Evolutionary conservation across 2,329 filamentous ascomycete genomes (phyloP), one percentile per base, ranked within the genome.

Genomic region (Epichloe scottii): DNA sequence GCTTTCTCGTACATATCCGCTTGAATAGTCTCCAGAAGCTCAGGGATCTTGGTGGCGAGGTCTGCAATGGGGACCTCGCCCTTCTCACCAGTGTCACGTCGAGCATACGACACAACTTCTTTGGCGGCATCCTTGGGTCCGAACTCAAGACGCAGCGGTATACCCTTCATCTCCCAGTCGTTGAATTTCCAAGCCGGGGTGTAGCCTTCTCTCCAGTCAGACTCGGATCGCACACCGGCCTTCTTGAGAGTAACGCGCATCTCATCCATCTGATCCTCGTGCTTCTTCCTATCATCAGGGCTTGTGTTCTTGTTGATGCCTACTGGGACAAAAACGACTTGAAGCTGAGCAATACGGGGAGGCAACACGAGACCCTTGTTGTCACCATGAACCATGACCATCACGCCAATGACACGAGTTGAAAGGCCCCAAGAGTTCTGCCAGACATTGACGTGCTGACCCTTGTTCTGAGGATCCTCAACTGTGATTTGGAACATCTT

Each of bases 401-500:
- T 97, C 67, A 97, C 89, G 72, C 93, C 94, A 58, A 98, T 95
- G 52, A 91, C 89, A 66, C 93, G 89, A 50, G 93, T 98, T 1
- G 91, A 97, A 54, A 98, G 80, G 70, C 93, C 93, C 93, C 93
- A 98, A 14, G 89, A 96, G 75, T 98, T 98, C 69, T 98, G 93
- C 90, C 91, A 97, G 52, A 97, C 90, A 64, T 91, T 74, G 51
- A 96, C 73, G 62, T 89, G 84, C 59, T 84, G 78, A 57, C 87
- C 86, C 71, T 87, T 85, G 67, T 93, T 78, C 54, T 76, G 75
- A 23, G 93, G 93, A 64, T 98, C 90, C 68, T 98, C 91, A 33
- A 98, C 89, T 0, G 86, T 95, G 67, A 98, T 97, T 68, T 93
- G 86, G 67, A 97, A 98, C 90, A 98, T 98, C 72, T 94, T 96